Percentiles rank a stretch among this genome's conserved stretches.
Evolutionary conservation across 345 rosid genomes (phyloP).

Genomic region (Gossypium arboreum): DNA sequence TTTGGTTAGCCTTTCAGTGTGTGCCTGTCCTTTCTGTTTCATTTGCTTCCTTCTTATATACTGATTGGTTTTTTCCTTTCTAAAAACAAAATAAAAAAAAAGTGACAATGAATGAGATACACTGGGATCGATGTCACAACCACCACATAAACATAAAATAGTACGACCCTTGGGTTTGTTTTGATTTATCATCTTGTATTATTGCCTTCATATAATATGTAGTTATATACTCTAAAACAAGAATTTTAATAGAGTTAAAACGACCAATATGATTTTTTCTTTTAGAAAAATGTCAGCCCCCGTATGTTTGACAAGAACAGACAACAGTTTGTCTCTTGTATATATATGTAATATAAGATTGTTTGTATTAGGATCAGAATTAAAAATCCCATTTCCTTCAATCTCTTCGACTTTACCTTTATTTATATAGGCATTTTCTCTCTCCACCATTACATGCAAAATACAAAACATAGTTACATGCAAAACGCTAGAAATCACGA

Average conservation of each 20-base stretch:
- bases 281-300: neutral
- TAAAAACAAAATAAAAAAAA: neutral
- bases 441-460: conserved; percentile 12
- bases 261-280: neutral
- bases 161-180: conserved; percentile 11
- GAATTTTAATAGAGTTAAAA: neutral
- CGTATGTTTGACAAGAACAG: neutral
- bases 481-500: conserved; percentile 33
- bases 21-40: conserved; percentile 1
- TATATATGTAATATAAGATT: neutral
- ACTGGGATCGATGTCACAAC: conserved; percentile 8
- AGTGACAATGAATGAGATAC: neutral
- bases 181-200: neutral
- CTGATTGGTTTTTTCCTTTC: conserved; percentile 3
- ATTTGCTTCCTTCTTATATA: conserved; percentile 5
- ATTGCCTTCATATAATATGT: neutral
- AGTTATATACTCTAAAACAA: neutral
- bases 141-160: neutral
- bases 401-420: conserved; percentile 10
- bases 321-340: neutral
- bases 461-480: conserved; percentile 30
- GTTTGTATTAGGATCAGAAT: neutral
- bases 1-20: conserved; percentile 1
- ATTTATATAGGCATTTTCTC: conserved; percentile 1
- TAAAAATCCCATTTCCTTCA: conserved; percentile 6